A percentile compares a stretch with the other conserved stretches of the same genome.
Evolutionary conservation across 83 land plant species (phyloP).

Genomic region (Isoetes engelmannii): DNA sequence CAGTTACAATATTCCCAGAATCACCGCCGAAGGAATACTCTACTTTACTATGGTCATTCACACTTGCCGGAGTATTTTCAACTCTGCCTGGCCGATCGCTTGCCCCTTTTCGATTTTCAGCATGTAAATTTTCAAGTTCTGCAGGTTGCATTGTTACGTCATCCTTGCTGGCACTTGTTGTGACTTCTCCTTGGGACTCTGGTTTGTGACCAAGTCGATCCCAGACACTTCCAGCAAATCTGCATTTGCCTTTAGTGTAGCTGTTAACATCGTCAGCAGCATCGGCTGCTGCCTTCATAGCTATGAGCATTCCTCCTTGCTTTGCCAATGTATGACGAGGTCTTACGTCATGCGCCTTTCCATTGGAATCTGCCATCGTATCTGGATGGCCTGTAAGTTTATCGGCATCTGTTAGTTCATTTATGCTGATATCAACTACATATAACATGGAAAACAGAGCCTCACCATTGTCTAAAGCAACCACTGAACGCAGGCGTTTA

Average conservation of each 20-base stretch:
- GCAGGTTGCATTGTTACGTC: background rate
- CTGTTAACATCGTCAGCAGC: conserved; percentile 58
- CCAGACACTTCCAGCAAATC: conserved; percentile 44
- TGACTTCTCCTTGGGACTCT: background rate
- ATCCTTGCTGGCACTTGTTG: background rate
- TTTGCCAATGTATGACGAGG: conserved; percentile 22
- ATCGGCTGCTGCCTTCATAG: conserved; percentile 63
- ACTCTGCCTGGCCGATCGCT: conserved; percentile 5
- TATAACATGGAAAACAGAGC: background rate
- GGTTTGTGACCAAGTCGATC: conserved; percentile 46
- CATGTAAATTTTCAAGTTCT: background rate
- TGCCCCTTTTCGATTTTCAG: conserved; percentile 16
- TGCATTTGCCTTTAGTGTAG: conserved; percentile 11
- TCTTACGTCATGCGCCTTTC: conserved; percentile 13
- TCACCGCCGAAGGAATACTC: conserved; percentile 1
- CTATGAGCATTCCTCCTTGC: conserved; percentile 38
- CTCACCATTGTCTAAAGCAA: conserved; percentile 41
- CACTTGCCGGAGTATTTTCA: background rate
- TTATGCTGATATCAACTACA: background rate
- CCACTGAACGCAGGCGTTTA: conserved; percentile 71
- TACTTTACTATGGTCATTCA: background rate
- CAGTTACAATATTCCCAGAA: no score
- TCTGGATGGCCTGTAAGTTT: conserved; percentile 8
- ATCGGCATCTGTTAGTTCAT: conserved; percentile 14
- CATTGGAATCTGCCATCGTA: conserved; percentile 13